Base-by-base conservation (phyloP, 768 basidiomycete genomes). In the Termitomyces eurrhizus region DNA sequence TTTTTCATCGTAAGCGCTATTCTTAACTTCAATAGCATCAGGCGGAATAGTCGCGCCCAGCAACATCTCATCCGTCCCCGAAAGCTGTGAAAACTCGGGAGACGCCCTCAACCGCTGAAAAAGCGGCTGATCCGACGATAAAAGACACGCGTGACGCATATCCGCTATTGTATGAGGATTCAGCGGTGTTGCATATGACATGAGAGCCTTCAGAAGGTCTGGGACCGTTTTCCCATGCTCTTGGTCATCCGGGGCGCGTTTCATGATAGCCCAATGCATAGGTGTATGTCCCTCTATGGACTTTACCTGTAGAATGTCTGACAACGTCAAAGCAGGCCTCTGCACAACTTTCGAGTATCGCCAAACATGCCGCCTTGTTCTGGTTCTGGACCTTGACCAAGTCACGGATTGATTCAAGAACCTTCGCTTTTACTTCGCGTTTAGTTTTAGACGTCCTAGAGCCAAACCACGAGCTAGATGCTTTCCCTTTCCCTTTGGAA, bases 211-310 rank as follows among this genome's bases (percentile, higher is more conserved):
- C 21, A 84, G 70, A 4, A 89, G 69, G 62, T 81, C 79, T 1
- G 75, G 74, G 12, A 73, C 67, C 21, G 69, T 66, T 3, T 64
- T 56, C 13, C 59, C 67, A 18, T 72, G 72, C n/a, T 70, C 68
- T 26, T 75, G 69, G 41, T 80, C 68, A 37, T 80, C 78, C 7
- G 76, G 68, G 0, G 78, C 78, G 3, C 79, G 80, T 58, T 87
- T 88, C 26, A 90, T 72, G 63, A 90, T 83, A 0, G 84, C 85
- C 90, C 90, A 91, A 67, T 90, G 90, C 3, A 91, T 64, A 0
- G 87, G 85, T 0, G 85, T 84, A 65, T 85, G 87, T 0, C 75
- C 76, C 65, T 90, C 89, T 42, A 90, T 83, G 9, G 75, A 83
- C 33, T 72, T 79, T 49, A 89, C 84, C 66, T 89, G 89, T 0